phyloP scores from a whole-genome alignment of 1,284 basidiomycete species.

The Trichosporon faecale region DNA sequence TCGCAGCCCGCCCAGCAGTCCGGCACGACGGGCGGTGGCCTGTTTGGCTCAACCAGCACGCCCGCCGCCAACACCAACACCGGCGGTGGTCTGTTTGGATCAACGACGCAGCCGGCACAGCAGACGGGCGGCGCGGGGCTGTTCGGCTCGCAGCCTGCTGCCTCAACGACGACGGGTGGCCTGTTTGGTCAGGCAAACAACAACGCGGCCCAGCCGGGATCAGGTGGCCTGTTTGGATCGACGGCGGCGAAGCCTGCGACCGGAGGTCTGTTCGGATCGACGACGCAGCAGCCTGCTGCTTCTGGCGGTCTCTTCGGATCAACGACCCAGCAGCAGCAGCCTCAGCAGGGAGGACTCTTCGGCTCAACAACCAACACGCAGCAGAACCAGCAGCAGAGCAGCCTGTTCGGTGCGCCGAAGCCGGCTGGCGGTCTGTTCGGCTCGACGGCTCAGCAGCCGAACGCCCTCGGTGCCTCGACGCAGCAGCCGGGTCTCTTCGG shows the following conservation, averaged over 20 bases:
- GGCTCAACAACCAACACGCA: constrained; percentile 43
- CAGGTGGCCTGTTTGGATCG: constrained; percentile 46
- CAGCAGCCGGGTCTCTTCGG: constrained; percentile 13
- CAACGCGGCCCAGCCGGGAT: constrained; percentile 31
- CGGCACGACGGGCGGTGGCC: constrained; percentile 56
- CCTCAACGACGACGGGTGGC: constrained; percentile 30
- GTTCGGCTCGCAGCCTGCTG: constrained; percentile 28
- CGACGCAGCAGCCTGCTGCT: constrained; percentile 26
- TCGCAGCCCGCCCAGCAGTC: constrained; percentile 55
- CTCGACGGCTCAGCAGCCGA: constrained; percentile 19
- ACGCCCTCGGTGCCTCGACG: constrained; percentile 14
- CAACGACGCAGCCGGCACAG: constrained; percentile 32
- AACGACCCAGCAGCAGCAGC: constrained; percentile 20
- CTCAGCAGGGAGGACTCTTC: constrained; percentile 40
- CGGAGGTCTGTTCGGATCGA: constrained; percentile 37
- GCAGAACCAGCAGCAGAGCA: neutral
- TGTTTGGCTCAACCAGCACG: constrained; percentile 42
- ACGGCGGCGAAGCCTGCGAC: constrained; percentile 30
- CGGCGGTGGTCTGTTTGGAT: constrained; percentile 43
- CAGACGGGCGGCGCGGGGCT: constrained; percentile 33
- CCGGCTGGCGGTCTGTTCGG: constrained; percentile 17
- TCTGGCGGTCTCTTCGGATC: constrained; percentile 57
- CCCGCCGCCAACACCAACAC: constrained; percentile 47
- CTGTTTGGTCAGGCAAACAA: constrained; percentile 54
- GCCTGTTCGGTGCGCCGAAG: constrained; percentile 25